Conservation (phyloP, 345 rosid genomes). For the Anacardium occidentale region DNA sequence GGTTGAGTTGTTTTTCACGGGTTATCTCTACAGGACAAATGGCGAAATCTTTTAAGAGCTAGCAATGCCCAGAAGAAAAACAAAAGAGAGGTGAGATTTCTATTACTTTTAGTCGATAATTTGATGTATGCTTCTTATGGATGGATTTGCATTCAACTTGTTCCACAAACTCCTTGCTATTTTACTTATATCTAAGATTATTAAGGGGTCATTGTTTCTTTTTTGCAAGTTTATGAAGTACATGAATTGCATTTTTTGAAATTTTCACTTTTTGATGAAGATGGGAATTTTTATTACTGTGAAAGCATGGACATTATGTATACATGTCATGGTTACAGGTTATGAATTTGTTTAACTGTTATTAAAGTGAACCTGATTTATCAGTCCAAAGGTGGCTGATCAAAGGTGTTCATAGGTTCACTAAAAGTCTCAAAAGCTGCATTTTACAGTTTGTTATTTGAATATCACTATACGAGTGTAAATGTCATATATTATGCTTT, state of each 20-base stretch:
- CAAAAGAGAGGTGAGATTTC: slow-evolving; percentile 50
- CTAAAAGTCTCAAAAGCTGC: not conserved
- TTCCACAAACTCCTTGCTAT: not conserved
- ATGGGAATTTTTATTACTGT: not conserved
- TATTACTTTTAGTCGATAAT: slow-evolving; percentile 3
- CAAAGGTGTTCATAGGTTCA: not conserved
- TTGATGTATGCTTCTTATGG: not conserved
- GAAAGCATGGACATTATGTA: not conserved
- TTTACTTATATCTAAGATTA: not conserved
- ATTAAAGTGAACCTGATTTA: not conserved
- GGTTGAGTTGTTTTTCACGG: slow-evolving; percentile 17
- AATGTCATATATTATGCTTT: not conserved
- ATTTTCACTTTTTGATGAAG: too few species aligned
- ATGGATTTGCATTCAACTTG: not conserved
- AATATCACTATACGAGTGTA: not conserved
- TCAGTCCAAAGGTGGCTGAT: not conserved
- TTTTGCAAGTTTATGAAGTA: not conserved
- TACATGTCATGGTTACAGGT: not conserved
- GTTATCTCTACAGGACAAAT: slow-evolving; percentile 66
- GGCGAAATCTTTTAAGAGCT: slow-evolving; percentile 89
- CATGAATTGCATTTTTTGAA: not conserved
- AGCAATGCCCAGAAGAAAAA: slow-evolving; percentile 38
- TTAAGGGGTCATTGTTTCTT: not conserved
- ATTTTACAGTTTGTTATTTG: not conserved
- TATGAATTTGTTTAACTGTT: not conserved